Evolutionary conservation across 371 early-diverging fungal species (phyloP), one percentile per base, ranked within the genome.

Genomic region (Actinomortierella ambigua): DNA sequence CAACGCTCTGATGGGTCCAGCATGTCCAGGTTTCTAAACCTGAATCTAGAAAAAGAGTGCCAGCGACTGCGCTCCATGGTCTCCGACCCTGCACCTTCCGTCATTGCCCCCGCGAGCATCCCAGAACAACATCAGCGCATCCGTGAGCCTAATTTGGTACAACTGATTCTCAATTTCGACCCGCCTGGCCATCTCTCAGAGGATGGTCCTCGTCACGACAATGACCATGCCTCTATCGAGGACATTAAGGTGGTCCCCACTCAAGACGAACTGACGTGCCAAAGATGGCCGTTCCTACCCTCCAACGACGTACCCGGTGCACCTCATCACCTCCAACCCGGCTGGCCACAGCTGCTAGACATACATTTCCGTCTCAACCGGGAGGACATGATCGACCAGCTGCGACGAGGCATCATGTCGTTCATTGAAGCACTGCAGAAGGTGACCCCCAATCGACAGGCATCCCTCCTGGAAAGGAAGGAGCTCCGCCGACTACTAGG

Each of bases 331-430:
- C 46, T 81, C 18, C 65, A 76, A 1, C 50, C 42, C n/a, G 86
- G 86, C 1, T 67, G 79, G 47, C 68, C 51, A 9, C 77, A 82
- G 7, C 71, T 81, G 22, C n/a, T 85, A 9, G 86, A 86, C 54
- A 77, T 68, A 1, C 81, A 85, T 46, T 86, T 86, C 55, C 79
- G 86, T 0, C 62, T 86, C 2, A 66, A 84, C 20, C 67, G 86
- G 1, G 84, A 85, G 46, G 86, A 85, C 22, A 64, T 85, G 69
- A 47, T 80, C 57, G 58, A 68, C 1, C 40, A 77, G 11, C 20
- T 79, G 4, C 47, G 68, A 0, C 53, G 29, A 14, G 75, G 77
- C 2, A 40, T 81, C 22, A 39, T 41, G 54, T 28, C 57, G 5
- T 71, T 68, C 59, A 13, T 62, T 27, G 3, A 18, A 1, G 53